Percentiles rank a stretch among this genome's conserved stretches.
Conservation (phyloP, 2,329 filamentous ascomycete species). For the Neospermospora avenae region DNA sequence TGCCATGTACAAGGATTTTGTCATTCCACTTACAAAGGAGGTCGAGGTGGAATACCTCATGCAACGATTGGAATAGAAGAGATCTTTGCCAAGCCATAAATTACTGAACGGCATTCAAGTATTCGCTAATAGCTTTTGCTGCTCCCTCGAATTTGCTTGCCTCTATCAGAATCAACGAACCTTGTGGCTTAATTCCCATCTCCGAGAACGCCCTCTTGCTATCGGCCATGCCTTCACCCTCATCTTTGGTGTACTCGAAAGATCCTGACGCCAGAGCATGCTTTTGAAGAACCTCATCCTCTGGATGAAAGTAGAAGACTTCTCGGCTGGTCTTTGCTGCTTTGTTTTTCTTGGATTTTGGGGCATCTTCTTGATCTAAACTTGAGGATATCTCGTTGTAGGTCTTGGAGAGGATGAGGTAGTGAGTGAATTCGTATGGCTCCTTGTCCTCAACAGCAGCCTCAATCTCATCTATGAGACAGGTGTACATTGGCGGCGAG, state of each 20-base stretch:
- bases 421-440: slow-evolving; percentile 90
- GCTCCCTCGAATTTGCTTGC: slow-evolving; percentile 71
- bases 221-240: slow-evolving; percentile 76
- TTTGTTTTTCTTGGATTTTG: slow-evolving; percentile 64
- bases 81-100: slow-evolving; percentile 16
- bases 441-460: slow-evolving; percentile 87
- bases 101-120: slow-evolving; percentile 56
- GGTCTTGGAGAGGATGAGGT: slow-evolving; percentile 86
- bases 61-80: slow-evolving; percentile 62
- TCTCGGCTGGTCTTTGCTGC: slow-evolving; percentile 58
- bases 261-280: slow-evolving; percentile 67
- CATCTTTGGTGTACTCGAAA: slow-evolving; percentile 76
- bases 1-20: slow-evolving; percentile 84
- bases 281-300: slow-evolving; percentile 85
- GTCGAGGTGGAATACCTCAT: slow-evolving; percentile 98
- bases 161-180: slow-evolving; percentile 85
- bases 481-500: slow-evolving; percentile 88
- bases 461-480: slow-evolving; percentile 88
- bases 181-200: slow-evolving; percentile 78
- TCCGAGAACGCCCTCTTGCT: slow-evolving; percentile 95
- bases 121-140: slow-evolving; percentile 72
- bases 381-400: slow-evolving; percentile 85
- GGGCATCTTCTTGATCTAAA: slow-evolving; percentile 63
- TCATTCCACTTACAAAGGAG: slow-evolving; percentile 96
- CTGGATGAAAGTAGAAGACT: slow-evolving; percentile 89